Conservation (phyloP, 2,329 filamentous ascomycete genomes). For the Claviceps monticola region DNA sequence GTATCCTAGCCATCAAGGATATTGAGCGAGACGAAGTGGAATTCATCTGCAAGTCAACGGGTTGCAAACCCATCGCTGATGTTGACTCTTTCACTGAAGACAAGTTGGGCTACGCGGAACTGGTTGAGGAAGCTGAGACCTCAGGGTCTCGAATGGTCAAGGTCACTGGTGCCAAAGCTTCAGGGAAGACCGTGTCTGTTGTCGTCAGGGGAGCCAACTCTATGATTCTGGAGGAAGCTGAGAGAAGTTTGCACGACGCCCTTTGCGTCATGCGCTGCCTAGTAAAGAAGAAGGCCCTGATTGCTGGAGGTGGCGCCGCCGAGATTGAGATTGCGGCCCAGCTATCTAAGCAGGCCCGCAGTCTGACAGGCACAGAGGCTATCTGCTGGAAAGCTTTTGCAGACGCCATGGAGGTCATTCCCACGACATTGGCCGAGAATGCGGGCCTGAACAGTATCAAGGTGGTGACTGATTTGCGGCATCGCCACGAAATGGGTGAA, state of each 20-base stretch:
- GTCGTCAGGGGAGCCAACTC: conserved; percentile 89
- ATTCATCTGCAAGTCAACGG: conserved; percentile 97
- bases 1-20: conserved; percentile 91
- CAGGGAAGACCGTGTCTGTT: conserved; percentile 82
- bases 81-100: conserved; percentile 98
- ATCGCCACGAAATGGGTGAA: conserved; percentile 89
- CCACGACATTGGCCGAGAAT: conserved; percentile 93
- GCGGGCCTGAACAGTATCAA: conserved; percentile 97
- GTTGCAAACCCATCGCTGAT: conserved; percentile 97
- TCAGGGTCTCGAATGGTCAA: conserved; percentile 88
- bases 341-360: conserved; percentile 68
- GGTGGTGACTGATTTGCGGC: conserved; percentile 89
- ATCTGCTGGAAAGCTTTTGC: conserved; percentile 99
- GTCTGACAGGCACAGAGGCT: conserved; percentile 78
- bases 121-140: conserved; percentile 82
- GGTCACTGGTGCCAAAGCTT: conserved; percentile 76
- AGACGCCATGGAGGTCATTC: conserved; percentile 92
- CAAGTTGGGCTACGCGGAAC: conserved; percentile 85
- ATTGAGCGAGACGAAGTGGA: conserved; percentile 98
- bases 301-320: conserved; percentile 88
- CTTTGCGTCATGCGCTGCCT: conserved; percentile 94
- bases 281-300: conserved; percentile 99
- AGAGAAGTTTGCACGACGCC: conserved; percentile 91
- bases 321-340: conserved; percentile 92
- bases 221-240: conserved; percentile 90